Evolutionary conservation across 2,329 filamentous ascomycete species (phyloP), one percentile per base, ranked within the genome.

Genomic region (Aspergillus luchuensis): DNA sequence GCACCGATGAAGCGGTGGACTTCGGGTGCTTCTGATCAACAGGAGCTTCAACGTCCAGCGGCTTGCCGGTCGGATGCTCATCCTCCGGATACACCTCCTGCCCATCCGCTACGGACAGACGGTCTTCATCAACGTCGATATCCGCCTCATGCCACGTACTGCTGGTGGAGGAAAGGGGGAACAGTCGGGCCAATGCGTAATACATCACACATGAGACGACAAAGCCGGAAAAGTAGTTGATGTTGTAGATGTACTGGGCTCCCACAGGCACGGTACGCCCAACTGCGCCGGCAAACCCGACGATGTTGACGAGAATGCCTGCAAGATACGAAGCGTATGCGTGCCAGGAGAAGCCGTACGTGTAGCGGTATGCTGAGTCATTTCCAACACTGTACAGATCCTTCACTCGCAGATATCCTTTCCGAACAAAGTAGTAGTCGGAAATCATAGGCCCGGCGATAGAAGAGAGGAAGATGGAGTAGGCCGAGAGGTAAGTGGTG

Each of bases 141-240:
- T 76, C 87, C 17, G 93, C 84, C 75, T 96, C 91, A 76, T 90
- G 84, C 92, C 92, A 97, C 7, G 74, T 80, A 10, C 89, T 84
- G 71, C 90, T 93, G 4, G 84, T 88, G 1, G 89, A 92, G 0
- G 90, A 89, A 0, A 97, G 77, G 0, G 92, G 92, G 63, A 78
- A 90, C 25, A 92, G 36, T 60, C 79, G 84, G 74, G 89, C 92
- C 1, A 96, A 80, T 0, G 74, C 57, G 79, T 85, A 96, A 77
- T 97, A 97, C 7, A 88, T 77, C 0, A 65, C 72, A 0, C 80
- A 80, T 0, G 91, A 85, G 10, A 96, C 84, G 50, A 91, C 81
- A 72, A 96, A 93, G 0, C 93, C 93, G 47, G 85, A 85, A 74
- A 97, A 96, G 80, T 93, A 97, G 76, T 97, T 97, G 68, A 97